Evolutionary conservation across 2,329 filamentous ascomycete genomes (phyloP).

Genomic region (Didymellaceae sp.): DNA sequence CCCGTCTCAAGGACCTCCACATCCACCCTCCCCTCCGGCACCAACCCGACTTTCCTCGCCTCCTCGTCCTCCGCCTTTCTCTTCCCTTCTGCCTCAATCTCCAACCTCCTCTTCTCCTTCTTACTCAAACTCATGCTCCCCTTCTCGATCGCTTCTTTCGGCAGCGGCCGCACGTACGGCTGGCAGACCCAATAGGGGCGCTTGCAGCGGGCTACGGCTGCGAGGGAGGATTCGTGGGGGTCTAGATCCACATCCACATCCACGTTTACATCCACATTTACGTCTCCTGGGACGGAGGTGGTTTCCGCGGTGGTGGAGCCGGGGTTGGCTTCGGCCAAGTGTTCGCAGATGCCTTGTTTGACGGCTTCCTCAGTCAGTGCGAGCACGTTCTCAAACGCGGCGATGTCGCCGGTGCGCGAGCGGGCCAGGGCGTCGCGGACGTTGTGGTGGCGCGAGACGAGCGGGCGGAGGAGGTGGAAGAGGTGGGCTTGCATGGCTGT

Average conservation of each 20-base stretch:
- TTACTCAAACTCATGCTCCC: conserved; percentile 78
- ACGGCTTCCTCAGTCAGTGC: conserved; percentile 76
- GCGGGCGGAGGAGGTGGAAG: conserved; percentile 86
- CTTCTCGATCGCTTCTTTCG: conserved; percentile 84
- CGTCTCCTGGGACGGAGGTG: neutral
- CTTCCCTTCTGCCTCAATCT: conserved; percentile 50
- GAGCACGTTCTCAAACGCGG: conserved; percentile 78
- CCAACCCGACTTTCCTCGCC: conserved; percentile 37
- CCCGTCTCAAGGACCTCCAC: conserved; percentile 56
- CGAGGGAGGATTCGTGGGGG: conserved; percentile 65
- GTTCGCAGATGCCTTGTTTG: conserved; percentile 74
- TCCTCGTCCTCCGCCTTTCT: conserved; percentile 52
- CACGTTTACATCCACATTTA: too few species aligned
- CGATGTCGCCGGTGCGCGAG: conserved; percentile 72
- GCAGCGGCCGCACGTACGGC: conserved; percentile 83
- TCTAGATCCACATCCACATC: conserved; percentile 31
- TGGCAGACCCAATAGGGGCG: conserved; percentile 91
- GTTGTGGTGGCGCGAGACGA: conserved; percentile 80
- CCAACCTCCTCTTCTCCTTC: conserved; percentile 59
- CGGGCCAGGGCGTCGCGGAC: conserved; percentile 84
- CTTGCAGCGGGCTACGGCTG: conserved; percentile 73
- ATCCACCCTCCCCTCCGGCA: conserved; percentile 54
- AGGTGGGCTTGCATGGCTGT: conserved; percentile 87
- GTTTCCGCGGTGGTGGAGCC: neutral
- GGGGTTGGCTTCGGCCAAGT: conserved; percentile 53